phyloP scores from a whole-genome alignment of 805 yeast species.

The Kodamaea leandrae region DNA sequence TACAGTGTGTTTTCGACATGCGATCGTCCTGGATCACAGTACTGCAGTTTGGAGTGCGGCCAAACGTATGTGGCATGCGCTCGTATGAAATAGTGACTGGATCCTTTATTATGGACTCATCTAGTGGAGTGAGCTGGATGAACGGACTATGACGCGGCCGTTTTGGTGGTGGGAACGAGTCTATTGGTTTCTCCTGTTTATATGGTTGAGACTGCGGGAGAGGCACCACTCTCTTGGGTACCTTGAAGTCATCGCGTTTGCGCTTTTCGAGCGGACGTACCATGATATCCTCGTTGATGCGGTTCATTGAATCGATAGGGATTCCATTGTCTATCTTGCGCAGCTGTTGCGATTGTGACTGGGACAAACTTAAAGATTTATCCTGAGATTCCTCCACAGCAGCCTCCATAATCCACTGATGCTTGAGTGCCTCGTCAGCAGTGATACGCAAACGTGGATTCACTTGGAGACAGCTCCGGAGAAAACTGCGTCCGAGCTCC shows the following conservation, averaged over 20 bases:
- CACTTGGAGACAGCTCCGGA: conserved; percentile 67
- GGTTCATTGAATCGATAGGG: conserved; percentile 34
- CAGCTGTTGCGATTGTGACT: conserved; percentile 66
- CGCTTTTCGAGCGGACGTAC: conserved; percentile 37
- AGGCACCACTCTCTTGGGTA: conserved; percentile 44
- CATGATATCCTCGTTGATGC: conserved; percentile 40
- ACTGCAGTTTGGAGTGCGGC: conserved; percentile 66
- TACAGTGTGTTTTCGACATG: conserved; percentile 82
- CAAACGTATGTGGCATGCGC: conserved; percentile 64
- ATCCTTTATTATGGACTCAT: conserved; percentile 41
- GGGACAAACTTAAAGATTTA: conserved; percentile 57
- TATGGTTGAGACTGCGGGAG: conserved; percentile 39
- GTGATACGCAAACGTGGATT: conserved; percentile 71
- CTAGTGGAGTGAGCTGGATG: conserved; percentile 35
- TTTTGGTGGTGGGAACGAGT: conserved; percentile 8
- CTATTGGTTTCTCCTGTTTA: conserved; percentile 9
- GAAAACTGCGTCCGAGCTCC: conserved; percentile 66
- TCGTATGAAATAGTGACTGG: conserved; percentile 66
- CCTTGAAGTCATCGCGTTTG: conserved; percentile 36
- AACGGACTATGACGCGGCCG: conserved; percentile 44
- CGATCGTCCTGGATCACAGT: conserved; percentile 66
- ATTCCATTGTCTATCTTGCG: conserved; percentile 41
- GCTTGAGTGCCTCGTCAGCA: conserved; percentile 72
- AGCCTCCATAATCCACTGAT: conserved; percentile 69
- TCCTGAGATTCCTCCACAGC: conserved; percentile 28